Conservation (phyloP, 768 basidiomycete species). For the Mycena alexandri region DNA sequence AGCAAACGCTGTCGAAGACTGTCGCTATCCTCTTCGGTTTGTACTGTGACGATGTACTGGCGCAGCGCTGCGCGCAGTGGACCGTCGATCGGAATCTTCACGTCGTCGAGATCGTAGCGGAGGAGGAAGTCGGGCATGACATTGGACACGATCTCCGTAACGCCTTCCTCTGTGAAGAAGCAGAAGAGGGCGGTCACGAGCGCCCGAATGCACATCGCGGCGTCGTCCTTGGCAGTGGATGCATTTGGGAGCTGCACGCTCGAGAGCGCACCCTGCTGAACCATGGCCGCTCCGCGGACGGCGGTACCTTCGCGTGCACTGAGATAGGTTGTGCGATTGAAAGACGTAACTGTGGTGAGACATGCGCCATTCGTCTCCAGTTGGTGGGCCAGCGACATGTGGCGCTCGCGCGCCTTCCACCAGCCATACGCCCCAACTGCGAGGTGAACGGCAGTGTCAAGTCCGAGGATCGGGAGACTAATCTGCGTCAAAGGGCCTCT, state of each 20-base stretch:
- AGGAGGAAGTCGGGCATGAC: conserved; percentile 8
- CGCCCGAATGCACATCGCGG: conserved; percentile 5
- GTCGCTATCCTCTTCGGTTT: conserved; percentile 9
- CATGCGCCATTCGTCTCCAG: conserved; percentile 7
- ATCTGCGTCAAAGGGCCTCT: conserved; percentile 7
- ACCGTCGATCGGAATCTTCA: conserved; percentile 6
- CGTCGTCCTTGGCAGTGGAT: conserved; percentile 6
- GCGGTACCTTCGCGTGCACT: conserved; percentile 7
- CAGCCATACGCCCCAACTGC: conserved; percentile 7
- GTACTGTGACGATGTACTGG: conserved; percentile 9
- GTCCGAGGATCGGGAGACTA: conserved; percentile 8
- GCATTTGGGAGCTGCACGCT: conserved; percentile 7
- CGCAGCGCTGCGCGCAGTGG: conserved; percentile 6
- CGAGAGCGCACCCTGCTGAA: conserved; percentile 7
- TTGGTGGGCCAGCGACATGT: conserved; percentile 6
- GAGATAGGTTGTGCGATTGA: conserved; percentile 9
- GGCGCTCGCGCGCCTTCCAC: conserved; percentile 8
- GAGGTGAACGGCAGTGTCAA: conserved; percentile 9
- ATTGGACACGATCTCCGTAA: conserved; percentile 9
- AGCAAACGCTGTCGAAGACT: conserved; percentile 7
- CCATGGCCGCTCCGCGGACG: conserved; percentile 6
- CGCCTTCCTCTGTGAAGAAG: conserved; percentile 6
- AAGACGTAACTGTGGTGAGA: conserved; percentile 9
- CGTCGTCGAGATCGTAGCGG: conserved; percentile 7
- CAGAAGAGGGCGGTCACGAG: conserved; percentile 8